phyloP scores from a whole-genome alignment of 441 rosid species.

The Croton laevigatus region DNA sequence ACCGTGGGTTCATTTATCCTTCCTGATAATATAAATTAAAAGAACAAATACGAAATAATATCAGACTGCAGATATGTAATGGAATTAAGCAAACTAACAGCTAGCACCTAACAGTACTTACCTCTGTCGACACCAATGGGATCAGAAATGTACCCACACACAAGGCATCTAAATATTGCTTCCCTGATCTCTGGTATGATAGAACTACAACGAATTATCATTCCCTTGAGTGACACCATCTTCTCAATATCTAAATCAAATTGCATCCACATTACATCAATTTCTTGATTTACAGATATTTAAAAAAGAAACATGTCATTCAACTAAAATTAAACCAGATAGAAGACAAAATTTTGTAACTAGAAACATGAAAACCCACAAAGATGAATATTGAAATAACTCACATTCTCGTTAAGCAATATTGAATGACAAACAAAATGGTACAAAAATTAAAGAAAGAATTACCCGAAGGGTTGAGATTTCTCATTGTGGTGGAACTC shows the following conservation, averaged over 20 bases:
- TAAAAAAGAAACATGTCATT: not conserved
- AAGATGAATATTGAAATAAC: not conserved
- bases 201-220: conserved; percentile 89
- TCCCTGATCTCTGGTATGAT: conserved; percentile 98
- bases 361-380: not conserved
- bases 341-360: not conserved
- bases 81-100: conserved; percentile 9
- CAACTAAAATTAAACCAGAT: not conserved
- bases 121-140: conserved; percentile 95
- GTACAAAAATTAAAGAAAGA: not conserved
- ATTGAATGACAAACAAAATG: not conserved
- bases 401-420: not conserved
- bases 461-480: conserved; percentile 90
- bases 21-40: conserved; percentile 39
- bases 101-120: conserved; percentile 29
- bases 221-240: conserved; percentile 93
- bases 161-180: conserved; percentile 85
- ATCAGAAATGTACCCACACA: conserved; percentile 83
- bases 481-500: conserved; percentile 77
- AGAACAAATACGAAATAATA: conserved; percentile 11
- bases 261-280: conserved; percentile 6
- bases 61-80: not conserved
- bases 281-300: conserved; percentile 1
- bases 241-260: conserved; percentile 80
- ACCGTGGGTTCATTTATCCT: conserved; percentile 73